Percentiles rank a stretch among this genome's conserved stretches.
These are phyloP conservation scores for Starmera quercuum DNA, from an alignment of 805 yeast species.

Conservation along the genomic window DNA sequence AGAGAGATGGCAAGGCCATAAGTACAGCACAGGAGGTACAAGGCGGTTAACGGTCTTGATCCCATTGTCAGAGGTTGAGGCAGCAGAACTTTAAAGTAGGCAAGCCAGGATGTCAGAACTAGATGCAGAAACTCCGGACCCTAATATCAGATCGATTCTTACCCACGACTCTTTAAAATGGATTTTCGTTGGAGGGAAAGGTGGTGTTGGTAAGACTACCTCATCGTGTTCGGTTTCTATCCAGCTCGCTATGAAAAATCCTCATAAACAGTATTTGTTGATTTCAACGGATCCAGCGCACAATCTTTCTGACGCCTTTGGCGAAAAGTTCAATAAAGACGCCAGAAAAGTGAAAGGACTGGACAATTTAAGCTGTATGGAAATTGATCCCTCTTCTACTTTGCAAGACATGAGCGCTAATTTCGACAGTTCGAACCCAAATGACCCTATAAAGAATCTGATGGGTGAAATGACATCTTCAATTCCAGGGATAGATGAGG, in stretches of 20 bases:
- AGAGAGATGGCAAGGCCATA: too few relatives aligned
- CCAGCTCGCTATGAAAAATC: constrained; percentile 82
- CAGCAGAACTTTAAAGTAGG: too few relatives aligned
- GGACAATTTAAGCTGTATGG: constrained; percentile 91
- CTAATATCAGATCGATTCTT: constrained; percentile 61
- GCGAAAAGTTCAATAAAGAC: constrained; percentile 96
- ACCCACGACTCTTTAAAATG: constrained; percentile 73
- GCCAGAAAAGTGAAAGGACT: constrained; percentile 91
- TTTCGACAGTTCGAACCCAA: constrained; percentile 33
- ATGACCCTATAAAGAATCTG: constrained; percentile 57
- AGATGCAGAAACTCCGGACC: constrained; percentile 37
- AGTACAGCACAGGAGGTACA: not conserved
- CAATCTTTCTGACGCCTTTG: constrained; percentile 94
- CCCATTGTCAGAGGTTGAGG: too few relatives aligned
- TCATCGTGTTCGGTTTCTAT: constrained; percentile 93
- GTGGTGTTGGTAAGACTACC: constrained; percentile 99
- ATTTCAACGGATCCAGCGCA: constrained; percentile 99
- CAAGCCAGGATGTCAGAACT: too few relatives aligned
- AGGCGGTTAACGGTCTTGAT: not conserved
- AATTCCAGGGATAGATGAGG: constrained; percentile 98
- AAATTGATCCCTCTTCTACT: constrained; percentile 93
- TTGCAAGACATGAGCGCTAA: constrained; percentile 72
- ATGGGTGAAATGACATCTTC: constrained; percentile 90
- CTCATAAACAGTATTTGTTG: constrained; percentile 70
- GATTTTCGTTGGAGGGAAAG: constrained; percentile 99